Base-by-base conservation (phyloP, 1,284 basidiomycete genomes). In the Vanrija sp. region DNA sequence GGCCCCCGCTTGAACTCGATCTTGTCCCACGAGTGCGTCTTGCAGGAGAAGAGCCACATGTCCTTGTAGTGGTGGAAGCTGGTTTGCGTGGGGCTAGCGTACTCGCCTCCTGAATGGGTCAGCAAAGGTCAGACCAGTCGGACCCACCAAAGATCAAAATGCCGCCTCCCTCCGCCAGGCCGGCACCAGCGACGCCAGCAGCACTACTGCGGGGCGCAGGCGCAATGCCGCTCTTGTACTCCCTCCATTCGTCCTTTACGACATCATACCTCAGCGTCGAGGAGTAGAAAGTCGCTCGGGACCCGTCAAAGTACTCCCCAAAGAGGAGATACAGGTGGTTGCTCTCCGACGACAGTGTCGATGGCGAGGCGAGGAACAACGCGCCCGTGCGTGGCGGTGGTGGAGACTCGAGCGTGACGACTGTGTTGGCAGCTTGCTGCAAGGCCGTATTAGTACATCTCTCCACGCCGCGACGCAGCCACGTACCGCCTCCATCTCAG, bases 11-110 rank as follows among this genome's bases (percentile, higher is more conserved):
- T 94, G 8, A 89, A 81, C 82, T 96, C 92, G 53, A 95, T 88
- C 18, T 89, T 80, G 57, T 96, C 89, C 93, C 93, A 97, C 0
- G 82, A 76, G 65, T 91, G 87, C 0, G 83, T 60, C 54, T 65
- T 65, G 42, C 61, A 56, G 35, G 51, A 58, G 53, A 65, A 63
- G 35, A 63, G 52, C 59, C 58, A 64, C 60, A 93, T 85, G 64
- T 94, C 89, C 41, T 88, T 83, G 68, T 93, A 96, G 67, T 95
- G 91, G 62, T 94, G 89, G 73, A 95, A 95, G 0, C 84, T 85
- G 25, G 85, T 92, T 72, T 95, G 91, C 57, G 89, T 83, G 5
- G 89, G 75, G 0, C 87, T 88, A 0, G 90, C 91, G 63, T 89
- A 92, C 72, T 92, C 89, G 12, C 89, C 89, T 20, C 87, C 85